A percentile compares a stretch with the other conserved stretches of the same genome.
phyloP scores from a whole-genome alignment of 225 moss, liverwort and hornwort genomes.

The Asterella californica region DNA sequence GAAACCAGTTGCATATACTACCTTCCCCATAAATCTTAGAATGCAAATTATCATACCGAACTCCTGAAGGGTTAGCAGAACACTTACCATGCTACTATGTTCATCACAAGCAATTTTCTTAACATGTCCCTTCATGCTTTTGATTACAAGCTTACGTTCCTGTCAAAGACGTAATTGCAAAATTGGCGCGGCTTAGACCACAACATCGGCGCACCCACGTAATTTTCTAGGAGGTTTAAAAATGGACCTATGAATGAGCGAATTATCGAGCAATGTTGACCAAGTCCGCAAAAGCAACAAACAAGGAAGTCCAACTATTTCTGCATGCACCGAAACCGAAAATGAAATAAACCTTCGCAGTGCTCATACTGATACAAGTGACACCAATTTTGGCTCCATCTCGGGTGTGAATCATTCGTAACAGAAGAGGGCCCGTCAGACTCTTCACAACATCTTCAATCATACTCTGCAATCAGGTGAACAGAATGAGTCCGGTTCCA shows the following conservation, averaged over 20 bases:
- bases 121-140: conserved; percentile 91
- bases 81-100: conserved; percentile 69
- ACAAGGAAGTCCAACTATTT: not conserved
- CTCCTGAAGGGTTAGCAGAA: not conserved
- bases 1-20: not conserved
- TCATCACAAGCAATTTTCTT: conserved; percentile 86
- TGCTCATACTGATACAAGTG: conserved; percentile 78
- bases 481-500: not conserved
- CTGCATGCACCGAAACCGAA: not conserved
- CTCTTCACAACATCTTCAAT: conserved; percentile 80
- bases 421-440: conserved; percentile 72
- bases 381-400: conserved; percentile 94
- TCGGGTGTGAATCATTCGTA: conserved; percentile 91
- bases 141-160: conserved; percentile 90
- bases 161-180: conserved; percentile 15
- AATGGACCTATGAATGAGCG: not conserved
- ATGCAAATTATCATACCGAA: not conserved
- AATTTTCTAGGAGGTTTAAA: not conserved
- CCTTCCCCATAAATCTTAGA: not conserved
- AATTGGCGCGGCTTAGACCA: not conserved
- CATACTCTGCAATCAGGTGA: conserved; percentile 56
- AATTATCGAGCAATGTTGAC: not conserved
- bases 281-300: not conserved
- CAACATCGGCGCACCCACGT: no score
- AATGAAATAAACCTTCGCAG: conserved; percentile 56